phyloP scores from a whole-genome alignment of 2,329 filamentous ascomycete genomes.

The Neopestalotiopsis sp. region DNA sequence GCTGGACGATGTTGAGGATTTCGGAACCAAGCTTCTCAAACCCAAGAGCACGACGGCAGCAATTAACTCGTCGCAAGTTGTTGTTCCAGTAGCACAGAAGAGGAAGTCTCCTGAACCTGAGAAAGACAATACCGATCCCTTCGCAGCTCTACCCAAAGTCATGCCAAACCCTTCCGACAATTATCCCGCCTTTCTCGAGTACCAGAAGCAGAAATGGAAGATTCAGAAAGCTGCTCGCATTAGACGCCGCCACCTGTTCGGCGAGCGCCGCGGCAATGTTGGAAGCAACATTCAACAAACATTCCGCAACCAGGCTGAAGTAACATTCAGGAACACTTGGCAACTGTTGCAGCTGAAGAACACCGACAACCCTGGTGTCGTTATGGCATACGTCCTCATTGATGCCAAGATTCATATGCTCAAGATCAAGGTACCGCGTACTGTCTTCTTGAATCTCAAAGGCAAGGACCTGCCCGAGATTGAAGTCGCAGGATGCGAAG shows the following conservation, averaged over 20 bases:
- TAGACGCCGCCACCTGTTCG: slow-evolving; percentile 88
- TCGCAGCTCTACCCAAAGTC: slow-evolving; percentile 77
- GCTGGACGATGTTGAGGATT: slow-evolving; percentile 80
- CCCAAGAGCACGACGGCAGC: slow-evolving; percentile 62
- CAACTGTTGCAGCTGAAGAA: slow-evolving; percentile 87
- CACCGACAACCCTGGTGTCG: slow-evolving; percentile 83
- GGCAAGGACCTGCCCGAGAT: slow-evolving; percentile 86
- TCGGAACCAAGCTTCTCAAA: slow-evolving; percentile 71
- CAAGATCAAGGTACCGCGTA: slow-evolving; percentile 86
- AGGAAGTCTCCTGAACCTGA: slow-evolving; percentile 74
- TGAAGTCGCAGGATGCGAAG: slow-evolving; percentile 81
- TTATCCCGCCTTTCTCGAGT: slow-evolving; percentile 85
- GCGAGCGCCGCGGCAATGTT: slow-evolving; percentile 74
- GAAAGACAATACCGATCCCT: slow-evolving; percentile 73
- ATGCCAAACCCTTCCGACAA: slow-evolving; percentile 88
- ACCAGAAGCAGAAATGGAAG: slow-evolving; percentile 99
- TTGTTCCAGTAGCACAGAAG: slow-evolving; percentile 62
- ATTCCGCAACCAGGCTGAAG: slow-evolving; percentile 91
- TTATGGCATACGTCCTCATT: slow-evolving; percentile 88
- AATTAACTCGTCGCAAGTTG: slow-evolving; percentile 61
- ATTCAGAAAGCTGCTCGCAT: slow-evolving; percentile 90
- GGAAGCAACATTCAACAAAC: slow-evolving; percentile 69
- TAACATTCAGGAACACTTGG: slow-evolving; percentile 92
- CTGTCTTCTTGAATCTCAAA: slow-evolving; percentile 91
- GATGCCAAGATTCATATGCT: slow-evolving; percentile 89